phyloP scores from a whole-genome alignment of 73 alveolate species.

The Urostyla sp. region DNA sequence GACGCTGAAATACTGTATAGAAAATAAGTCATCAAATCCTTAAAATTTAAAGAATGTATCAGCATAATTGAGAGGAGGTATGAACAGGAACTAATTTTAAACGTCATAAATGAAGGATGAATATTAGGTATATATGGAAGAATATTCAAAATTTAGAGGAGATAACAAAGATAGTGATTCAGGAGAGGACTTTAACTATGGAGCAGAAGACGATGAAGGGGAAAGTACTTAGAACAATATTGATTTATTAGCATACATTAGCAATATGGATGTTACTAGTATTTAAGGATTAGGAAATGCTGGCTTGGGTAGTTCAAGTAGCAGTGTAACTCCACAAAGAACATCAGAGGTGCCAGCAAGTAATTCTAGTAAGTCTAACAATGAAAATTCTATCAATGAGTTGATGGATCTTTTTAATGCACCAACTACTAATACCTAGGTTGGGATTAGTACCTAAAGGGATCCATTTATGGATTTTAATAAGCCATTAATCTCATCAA shows the following conservation, averaged over 20 bases:
- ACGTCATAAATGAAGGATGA: constrained; percentile 5
- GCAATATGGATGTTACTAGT: constrained; percentile 45
- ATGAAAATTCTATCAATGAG: background rate
- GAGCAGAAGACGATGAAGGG: constrained; percentile 24
- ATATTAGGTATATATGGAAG: background rate
- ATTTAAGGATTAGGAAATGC: too few relatives aligned
- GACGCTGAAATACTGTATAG: constrained; percentile 37
- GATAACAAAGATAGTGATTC: constrained; percentile 42
- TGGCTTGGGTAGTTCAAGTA: too few relatives aligned
- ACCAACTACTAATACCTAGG: background rate
- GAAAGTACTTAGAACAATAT: constrained; percentile 2
- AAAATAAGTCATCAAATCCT: constrained; percentile 19
- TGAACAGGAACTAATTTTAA: constrained; percentile 43
- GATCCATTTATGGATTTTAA: constrained; percentile 52
- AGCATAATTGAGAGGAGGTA: constrained; percentile 47
- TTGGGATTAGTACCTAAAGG: background rate
- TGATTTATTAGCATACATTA: constrained; percentile 12
- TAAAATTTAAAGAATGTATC: constrained; percentile 3
- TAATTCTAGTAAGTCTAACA: too few relatives aligned
- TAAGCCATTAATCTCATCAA: constrained; percentile 34
- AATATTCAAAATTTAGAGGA: constrained; percentile 1
- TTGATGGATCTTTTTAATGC: background rate
- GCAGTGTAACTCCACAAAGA: too few relatives aligned
- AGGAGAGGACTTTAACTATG: constrained; percentile 48
- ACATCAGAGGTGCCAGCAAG: too few relatives aligned